phyloP scores from a whole-genome alignment of 768 basidiomycete genomes.

The Antrodiella citrinella region DNA sequence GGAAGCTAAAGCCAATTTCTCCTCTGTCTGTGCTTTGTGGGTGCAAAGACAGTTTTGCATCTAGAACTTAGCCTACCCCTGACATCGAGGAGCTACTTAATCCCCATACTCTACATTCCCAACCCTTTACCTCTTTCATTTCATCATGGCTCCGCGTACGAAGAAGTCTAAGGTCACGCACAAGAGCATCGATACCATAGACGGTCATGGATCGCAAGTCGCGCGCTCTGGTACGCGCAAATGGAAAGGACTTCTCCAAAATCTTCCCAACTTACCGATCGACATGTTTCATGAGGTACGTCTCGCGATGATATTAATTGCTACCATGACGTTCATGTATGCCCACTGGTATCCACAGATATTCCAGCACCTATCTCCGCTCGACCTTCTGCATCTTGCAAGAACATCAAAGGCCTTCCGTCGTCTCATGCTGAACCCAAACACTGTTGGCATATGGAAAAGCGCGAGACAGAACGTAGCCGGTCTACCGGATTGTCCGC shows the following conservation, averaged over 20 bases:
- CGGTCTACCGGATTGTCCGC: conserved; percentile 5
- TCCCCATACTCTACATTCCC: neutral
- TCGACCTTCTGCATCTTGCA: conserved; percentile 23
- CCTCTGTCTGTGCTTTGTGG: no score
- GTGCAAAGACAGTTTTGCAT: no score
- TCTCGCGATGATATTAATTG: neutral
- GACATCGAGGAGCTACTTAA: neutral
- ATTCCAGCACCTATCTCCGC: conserved; percentile 20
- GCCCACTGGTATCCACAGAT: conserved; percentile 15
- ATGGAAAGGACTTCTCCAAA: neutral
- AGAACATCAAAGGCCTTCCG: conserved; percentile 24
- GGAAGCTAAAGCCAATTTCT: no score
- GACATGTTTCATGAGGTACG: conserved; percentile 8
- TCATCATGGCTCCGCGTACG: neutral
- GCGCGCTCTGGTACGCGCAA: neutral
- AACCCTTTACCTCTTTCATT: conserved; percentile 4
- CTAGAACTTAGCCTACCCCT: neutral
- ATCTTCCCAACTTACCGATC: conserved; percentile 1
- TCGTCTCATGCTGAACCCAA: conserved; percentile 15
- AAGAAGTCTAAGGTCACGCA: neutral
- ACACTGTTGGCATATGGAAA: conserved; percentile 21
- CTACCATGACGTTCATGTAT: neutral
- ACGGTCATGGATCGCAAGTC: neutral
- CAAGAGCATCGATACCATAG: neutral
- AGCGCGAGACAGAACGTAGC: conserved; percentile 1